phyloP scores from a whole-genome alignment of 352 stramenopile genomes.

The Globisporangium carolinianum region DNA sequence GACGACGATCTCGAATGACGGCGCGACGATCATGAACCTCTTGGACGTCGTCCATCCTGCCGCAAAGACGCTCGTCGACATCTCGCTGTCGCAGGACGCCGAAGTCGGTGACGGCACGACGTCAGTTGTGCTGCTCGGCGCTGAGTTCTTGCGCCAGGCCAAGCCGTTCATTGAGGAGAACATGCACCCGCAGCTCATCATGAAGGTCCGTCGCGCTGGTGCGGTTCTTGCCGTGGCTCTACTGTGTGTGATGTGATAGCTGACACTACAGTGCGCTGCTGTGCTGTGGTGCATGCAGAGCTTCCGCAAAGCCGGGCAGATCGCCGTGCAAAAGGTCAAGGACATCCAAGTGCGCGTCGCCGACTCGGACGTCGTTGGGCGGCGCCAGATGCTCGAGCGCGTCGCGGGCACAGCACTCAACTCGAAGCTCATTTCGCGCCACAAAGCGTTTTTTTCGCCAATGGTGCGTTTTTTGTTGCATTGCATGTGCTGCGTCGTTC shows the following conservation, averaged over 20 bases:
- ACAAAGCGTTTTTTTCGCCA: slow-evolving; percentile 97
- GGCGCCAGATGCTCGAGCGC: slow-evolving; percentile 87
- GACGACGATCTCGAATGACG: slow-evolving; percentile 99
- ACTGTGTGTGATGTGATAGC: neutral
- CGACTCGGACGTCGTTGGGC: slow-evolving; percentile 68
- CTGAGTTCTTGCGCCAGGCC: slow-evolving; percentile 95
- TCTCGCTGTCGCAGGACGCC: slow-evolving; percentile 90
- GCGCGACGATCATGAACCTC: slow-evolving; percentile 98
- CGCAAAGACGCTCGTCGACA: slow-evolving; percentile 98
- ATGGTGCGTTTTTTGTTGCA: slow-evolving; percentile 65
- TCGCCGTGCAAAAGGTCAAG: slow-evolving; percentile 83
- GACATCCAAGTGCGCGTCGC: slow-evolving; percentile 81
- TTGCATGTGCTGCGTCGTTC: neutral
- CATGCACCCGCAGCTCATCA: slow-evolving; percentile 91
- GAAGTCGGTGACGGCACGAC: slow-evolving; percentile 94
- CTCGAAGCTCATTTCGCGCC: slow-evolving; percentile 96
- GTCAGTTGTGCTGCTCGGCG: slow-evolving; percentile 95
- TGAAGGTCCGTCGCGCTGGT: slow-evolving; percentile 33
- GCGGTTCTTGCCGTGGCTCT: neutral
- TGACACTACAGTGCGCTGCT: no score
- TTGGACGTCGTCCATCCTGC: slow-evolving; percentile 98
- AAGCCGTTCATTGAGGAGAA: slow-evolving; percentile 99
- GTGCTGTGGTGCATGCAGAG: slow-evolving; percentile 19
- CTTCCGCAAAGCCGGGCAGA: slow-evolving; percentile 77
- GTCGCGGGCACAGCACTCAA: slow-evolving; percentile 96